Evolutionary conservation across 2,329 filamentous ascomycete species (phyloP), one percentile per base, ranked within the genome.

Genomic region (Colletotrichum echinochloae): DNA sequence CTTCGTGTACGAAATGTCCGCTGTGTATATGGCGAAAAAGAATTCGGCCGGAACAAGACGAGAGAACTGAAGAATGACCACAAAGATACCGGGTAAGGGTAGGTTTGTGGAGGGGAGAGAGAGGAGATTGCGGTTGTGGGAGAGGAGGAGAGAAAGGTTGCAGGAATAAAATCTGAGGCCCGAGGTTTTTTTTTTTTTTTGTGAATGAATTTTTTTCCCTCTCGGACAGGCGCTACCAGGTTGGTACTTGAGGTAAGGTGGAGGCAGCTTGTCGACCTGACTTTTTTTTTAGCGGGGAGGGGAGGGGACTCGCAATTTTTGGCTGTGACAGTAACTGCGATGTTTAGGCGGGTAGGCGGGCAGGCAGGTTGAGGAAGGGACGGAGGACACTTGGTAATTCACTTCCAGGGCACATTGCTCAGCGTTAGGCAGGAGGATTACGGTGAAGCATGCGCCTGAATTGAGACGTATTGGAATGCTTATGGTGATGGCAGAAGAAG

Each of bases 151-250:
- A 63, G 54, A 35, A 63, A 73, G 62, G 65, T 60, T 66, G 33
- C 55, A 60, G 35, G 70, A 72, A 73, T 72, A 70, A 73, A 73
- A 68, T 65, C 57, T 70, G 61, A 70, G 46, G 65, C 57, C 70
- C 65, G 65, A 66, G 66, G 66, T 66, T 72, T 73, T 72, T 73
- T 72, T 44, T 72, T 71, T 72, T 73, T 72, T 71, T 69, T 69
- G 72, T 70, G 70, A 70, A 66, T 54, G 59, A 72, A 72, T 66
- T 72, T 73, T 73, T 73, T 73, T 60, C 39, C 51, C 49, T 66
- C 55, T 70, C 62, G 65, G 62, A 72, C 65, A 70, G 63, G 56
- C 68, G 62, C 68, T 71, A 71, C 59, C 35, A 71, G 69, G 65
- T 71, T 71, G 69, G 60, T 52, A 69, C 59, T 70, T 62, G 56